These are phyloP conservation scores for Schizosaccharomyces octosporus DNA, from an alignment of 805 yeast genomes.

Conservation along the genomic window DNA sequence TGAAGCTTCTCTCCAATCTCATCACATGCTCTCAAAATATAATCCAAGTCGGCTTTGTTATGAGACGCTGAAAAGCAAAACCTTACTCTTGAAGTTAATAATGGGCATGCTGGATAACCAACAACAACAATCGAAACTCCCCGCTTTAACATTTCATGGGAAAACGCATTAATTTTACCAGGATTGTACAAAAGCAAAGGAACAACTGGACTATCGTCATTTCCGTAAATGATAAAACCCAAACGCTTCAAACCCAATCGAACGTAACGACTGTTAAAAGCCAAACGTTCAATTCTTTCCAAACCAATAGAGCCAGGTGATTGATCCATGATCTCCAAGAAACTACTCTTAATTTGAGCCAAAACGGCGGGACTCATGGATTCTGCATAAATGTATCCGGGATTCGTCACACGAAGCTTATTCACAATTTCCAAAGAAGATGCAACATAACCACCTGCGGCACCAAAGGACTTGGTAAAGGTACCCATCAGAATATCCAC, in stretches of 20 bases:
- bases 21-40: slow-evolving; percentile 40
- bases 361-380: slow-evolving; percentile 60
- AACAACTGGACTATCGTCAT: slow-evolving; percentile 88
- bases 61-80: slow-evolving; percentile 79
- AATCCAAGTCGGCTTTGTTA: slow-evolving; percentile 82
- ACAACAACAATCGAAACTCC: slow-evolving; percentile 87
- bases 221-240: slow-evolving; percentile 85
- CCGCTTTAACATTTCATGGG: slow-evolving; percentile 52
- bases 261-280: slow-evolving; percentile 83
- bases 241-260: slow-evolving; percentile 73
- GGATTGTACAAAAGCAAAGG: slow-evolving; percentile 76
- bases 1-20: slow-evolving; percentile 56
- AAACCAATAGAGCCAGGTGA: slow-evolving; percentile 79
- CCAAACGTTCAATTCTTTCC: slow-evolving; percentile 75
- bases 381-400: slow-evolving; percentile 60
- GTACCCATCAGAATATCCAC: slow-evolving; percentile 93
- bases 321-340: slow-evolving; percentile 57
- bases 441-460: slow-evolving; percentile 95
- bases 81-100: slow-evolving; percentile 71
- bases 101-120: slow-evolving; percentile 93
- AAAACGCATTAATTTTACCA: slow-evolving; percentile 78
- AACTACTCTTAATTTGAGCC: slow-evolving; percentile 61
- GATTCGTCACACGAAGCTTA: slow-evolving; percentile 43
- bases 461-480: slow-evolving; percentile 90
- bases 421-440: slow-evolving; percentile 46